Evolutionary conservation across 495 filamentous ascomycete genomes (phyloP).

Genomic region (Talaromyces trachyspermus): DNA sequence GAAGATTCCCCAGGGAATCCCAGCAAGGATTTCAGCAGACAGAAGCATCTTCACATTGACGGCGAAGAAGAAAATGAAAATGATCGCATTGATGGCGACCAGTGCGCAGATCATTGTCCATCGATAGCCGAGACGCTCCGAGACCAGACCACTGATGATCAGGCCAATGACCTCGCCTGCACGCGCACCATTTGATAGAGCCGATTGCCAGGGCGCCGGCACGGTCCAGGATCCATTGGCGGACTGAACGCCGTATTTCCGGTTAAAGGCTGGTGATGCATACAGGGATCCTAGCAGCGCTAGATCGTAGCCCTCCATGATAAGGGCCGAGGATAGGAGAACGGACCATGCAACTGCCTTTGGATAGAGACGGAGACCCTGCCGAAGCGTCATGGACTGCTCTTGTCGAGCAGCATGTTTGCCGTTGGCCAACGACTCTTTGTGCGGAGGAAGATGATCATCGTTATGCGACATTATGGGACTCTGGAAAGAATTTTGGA

Average conservation of each 20-base stretch:
- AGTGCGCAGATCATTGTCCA: conserved; percentile 56
- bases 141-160: conserved; percentile 57
- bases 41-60: conserved; percentile 52
- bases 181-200: conserved; percentile 52
- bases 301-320: conserved; percentile 47
- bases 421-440: conserved; percentile 1
- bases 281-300: conserved; percentile 33
- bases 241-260: conserved; percentile 24
- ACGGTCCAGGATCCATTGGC: conserved; percentile 31
- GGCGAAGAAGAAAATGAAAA: conserved; percentile 62
- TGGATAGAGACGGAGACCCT: conserved; percentile 32
- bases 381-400: conserved; percentile 20
- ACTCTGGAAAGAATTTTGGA: background rate
- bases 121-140: conserved; percentile 57
- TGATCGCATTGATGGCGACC: conserved; percentile 47
- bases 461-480: background rate
- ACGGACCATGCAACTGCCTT: conserved; percentile 43
- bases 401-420: conserved; percentile 16
- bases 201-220: conserved; percentile 54
- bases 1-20: conserved; percentile 70
- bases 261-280: conserved; percentile 29
- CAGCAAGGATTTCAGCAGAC: conserved; percentile 60
- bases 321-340: conserved; percentile 34
- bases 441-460: background rate
- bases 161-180: conserved; percentile 62